Conservation (phyloP, 345 rosid species). For the Rhizophora mangle region DNA sequence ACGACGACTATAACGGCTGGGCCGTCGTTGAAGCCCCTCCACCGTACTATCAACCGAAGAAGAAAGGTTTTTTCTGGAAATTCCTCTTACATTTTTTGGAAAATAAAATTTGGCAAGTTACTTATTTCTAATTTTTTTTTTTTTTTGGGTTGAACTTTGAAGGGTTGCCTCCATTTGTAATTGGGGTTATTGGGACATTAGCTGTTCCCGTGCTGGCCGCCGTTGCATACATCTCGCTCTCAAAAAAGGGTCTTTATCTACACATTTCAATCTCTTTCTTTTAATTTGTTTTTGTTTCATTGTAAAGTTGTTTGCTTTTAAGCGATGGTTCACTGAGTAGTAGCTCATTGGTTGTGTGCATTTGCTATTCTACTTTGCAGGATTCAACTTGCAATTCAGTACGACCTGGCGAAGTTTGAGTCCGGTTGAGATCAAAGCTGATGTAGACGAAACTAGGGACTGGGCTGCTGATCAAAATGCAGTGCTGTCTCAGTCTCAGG, state of each 20-base stretch:
- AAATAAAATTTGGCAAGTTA: not conserved
- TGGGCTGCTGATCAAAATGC: conserved; percentile 30
- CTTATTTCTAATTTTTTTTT: not conserved
- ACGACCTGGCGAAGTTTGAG: conserved; percentile 27
- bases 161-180: conserved; percentile 46
- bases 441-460: conserved; percentile 19
- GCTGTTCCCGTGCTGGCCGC: conserved; percentile 50
- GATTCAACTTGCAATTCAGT: conserved; percentile 35
- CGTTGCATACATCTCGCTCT: conserved; percentile 54
- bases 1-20: conserved; percentile 60
- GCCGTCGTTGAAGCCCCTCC: conserved; percentile 39
- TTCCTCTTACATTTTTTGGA: not conserved
- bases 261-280: not conserved
- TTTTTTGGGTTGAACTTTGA: conserved; percentile 6
- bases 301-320: not conserved
- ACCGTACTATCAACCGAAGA: conserved; percentile 3
- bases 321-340: not conserved
- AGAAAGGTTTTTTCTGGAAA: conserved; percentile 34
- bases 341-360: too few relatives aligned
- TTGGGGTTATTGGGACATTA: conserved; percentile 53
- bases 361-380: not conserved
- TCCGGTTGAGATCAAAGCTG: conserved; percentile 18
- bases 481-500: conserved; percentile 33
- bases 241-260: conserved; percentile 42
- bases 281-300: not conserved